These are phyloP conservation scores for Backusella morwellensis DNA, from an alignment of 192 early-diverging fungal species.

Conservation along the genomic window DNA sequence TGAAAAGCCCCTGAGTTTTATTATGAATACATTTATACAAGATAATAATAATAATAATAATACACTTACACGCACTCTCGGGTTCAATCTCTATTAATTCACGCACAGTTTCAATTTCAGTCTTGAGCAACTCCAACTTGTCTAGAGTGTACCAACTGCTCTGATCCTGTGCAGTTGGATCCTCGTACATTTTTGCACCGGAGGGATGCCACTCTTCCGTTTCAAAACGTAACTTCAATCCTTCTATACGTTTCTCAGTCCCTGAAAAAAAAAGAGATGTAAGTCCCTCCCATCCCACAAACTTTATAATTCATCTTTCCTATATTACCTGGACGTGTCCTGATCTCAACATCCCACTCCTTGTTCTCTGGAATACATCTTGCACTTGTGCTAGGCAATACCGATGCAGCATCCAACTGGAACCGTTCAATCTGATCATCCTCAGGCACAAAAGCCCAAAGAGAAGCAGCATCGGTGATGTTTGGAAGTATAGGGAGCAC, in stretches of 20 bases:
- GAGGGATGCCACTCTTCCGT: not conserved
- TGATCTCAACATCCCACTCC: not conserved
- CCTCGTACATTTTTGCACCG: not conserved
- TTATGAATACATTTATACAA: not conserved
- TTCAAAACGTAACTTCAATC: not conserved
- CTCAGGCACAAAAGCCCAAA: slow-evolving; percentile 10
- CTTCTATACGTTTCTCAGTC: not conserved
- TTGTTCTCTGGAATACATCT: not conserved
- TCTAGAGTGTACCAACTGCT: slow-evolving; percentile 34
- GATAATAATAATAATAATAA: not conserved
- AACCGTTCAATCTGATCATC: not conserved
- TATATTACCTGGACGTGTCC: not conserved
- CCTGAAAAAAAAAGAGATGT: not conserved
- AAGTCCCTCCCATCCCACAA: no score
- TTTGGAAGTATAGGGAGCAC: not conserved
- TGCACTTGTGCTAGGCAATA: slow-evolving; percentile 5
- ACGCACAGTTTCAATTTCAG: slow-evolving; percentile 59
- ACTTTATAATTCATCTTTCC: not conserved
- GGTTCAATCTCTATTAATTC: slow-evolving; percentile 79
- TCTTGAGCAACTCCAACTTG: slow-evolving; percentile 41
- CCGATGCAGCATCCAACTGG: not conserved
- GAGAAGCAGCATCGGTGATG: slow-evolving; percentile 5
- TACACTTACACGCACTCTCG: slow-evolving; percentile 73
- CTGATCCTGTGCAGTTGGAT: slow-evolving; percentile 11
- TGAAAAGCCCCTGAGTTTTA: slow-evolving; percentile 55